Percentiles rank a stretch among this genome's conserved stretches.
phyloP scores from a whole-genome alignment of 208 protist genomes.

The Acanthamoeba triangularis region DNA sequence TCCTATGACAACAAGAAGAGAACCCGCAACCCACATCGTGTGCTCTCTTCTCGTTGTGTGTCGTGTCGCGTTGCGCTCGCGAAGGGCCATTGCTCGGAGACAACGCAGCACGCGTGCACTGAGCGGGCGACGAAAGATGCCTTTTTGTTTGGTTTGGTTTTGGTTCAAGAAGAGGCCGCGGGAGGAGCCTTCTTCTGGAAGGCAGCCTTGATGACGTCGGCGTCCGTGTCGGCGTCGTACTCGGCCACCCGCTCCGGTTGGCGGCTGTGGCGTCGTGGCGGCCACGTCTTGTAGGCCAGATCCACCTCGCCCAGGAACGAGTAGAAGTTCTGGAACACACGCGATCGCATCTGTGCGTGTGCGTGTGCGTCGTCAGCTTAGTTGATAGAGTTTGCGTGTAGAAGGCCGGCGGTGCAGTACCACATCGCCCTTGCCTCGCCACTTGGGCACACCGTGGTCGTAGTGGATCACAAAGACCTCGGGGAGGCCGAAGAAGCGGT shows the following conservation, averaged over 20 bases:
- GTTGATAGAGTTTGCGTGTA: neutral
- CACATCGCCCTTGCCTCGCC: constrained; percentile 40
- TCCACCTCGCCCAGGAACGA: constrained; percentile 52
- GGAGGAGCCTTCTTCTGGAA: neutral
- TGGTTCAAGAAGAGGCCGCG: too few species aligned
- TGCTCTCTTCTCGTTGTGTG: too few species aligned
- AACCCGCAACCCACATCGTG: neutral
- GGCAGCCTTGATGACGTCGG: neutral
- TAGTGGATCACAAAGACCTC: constrained; percentile 44
- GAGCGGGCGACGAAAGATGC: too few species aligned
- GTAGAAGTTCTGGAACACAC: constrained; percentile 57
- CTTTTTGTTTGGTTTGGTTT: too few species aligned
- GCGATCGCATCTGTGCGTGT: neutral
- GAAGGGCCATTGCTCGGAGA: neutral
- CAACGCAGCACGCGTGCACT: too few species aligned
- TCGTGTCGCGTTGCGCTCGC: neutral
- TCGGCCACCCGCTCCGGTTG: neutral
- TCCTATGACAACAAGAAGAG: neutral
- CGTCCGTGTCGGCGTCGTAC: neutral
- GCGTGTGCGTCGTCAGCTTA: neutral
- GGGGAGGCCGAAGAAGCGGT: constrained; percentile 31
- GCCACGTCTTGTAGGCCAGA: constrained; percentile 40
- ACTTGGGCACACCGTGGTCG: constrained; percentile 58
- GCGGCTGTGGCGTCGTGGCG: neutral
- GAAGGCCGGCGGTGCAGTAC: neutral